Base-by-base conservation (phyloP, 352 stramenopile species). In the Lagenidium giganteum region DNA sequence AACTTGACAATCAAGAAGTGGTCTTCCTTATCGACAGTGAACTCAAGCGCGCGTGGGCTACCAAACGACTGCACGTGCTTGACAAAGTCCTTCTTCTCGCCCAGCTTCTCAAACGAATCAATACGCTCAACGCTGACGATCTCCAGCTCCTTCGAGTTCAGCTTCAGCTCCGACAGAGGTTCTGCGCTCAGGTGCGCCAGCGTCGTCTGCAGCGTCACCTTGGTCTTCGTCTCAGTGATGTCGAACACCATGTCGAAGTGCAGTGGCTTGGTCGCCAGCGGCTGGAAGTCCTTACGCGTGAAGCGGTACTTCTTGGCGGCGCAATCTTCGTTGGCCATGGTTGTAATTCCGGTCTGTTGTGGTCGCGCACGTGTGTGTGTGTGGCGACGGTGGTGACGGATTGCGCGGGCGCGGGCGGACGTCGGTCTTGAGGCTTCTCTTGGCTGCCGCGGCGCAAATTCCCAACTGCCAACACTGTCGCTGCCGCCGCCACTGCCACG, bases 191-290 rank as follows among this genome's bases (percentile, higher is more conserved):
- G 20, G 48, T 88, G 75, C 40, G 70, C 67, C 26, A 86, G 56
- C 39, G 76, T 88, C 44, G 76, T 84, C 42, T 88, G 70, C 33
- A 83, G 64, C 55, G 67, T 81, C 47, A 88, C 75, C 44, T 72
- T 77, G 16, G 70, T 65, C 46, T 74, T 62, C 23, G 41, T 47
- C 47, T 86, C 67, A 4, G 67, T 70, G n/a, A 90, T 67, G 42
- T 87, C 77, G 30, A 90, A 90, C 1, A 86, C 66, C 74, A 87
- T 85, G 57, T 90, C 71, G 26, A 85, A 85, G 60, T 90, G 77
- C 34, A 90, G 54, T 13, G 77, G 77, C 57, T 74, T 79, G 21
- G 75, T 87, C 7, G 47, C 38, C 36, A 90, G 59, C 22, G 77
- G 67, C 44, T 68, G 49, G 42, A 90, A 90, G 48, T 90, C 67